Percentiles rank a stretch among this genome's conserved stretches.
Conservation (phyloP, 257 asterid species). For the Solanum ossicruentum region DNA sequence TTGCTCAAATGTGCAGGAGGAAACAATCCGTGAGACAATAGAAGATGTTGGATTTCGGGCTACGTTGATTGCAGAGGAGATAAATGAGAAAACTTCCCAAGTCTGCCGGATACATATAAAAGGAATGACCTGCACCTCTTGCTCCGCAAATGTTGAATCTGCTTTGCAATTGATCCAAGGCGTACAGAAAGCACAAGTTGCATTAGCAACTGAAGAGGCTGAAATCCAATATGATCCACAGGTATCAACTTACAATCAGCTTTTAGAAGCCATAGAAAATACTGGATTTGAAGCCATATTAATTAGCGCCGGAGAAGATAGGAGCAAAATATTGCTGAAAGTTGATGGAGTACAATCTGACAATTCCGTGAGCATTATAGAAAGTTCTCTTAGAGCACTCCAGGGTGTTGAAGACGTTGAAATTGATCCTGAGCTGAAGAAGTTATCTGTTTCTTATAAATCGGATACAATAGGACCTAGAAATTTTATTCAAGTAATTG, state of each 20-base stretch:
- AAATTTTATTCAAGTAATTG: slow-evolving; percentile 20
- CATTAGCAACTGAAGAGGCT: slow-evolving; percentile 33
- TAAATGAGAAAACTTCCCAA: slow-evolving; percentile 6
- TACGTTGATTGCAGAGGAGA: slow-evolving; percentile 10
- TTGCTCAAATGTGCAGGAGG: slow-evolving; percentile 5
- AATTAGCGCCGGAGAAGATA: slow-evolving; percentile 15
- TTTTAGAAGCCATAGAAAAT: slow-evolving; percentile 16
- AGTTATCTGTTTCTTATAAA: slow-evolving; percentile 17
- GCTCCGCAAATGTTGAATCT: slow-evolving; percentile 26
- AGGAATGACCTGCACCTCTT: slow-evolving; percentile 35
- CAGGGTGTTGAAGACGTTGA: slow-evolving; percentile 20
- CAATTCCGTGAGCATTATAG: slow-evolving; percentile 12
- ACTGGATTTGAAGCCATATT: slow-evolving; percentile 22
- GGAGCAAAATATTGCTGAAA: slow-evolving; percentile 20
- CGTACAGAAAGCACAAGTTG: slow-evolving; percentile 21
- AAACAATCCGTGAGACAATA: slow-evolving; percentile 21
- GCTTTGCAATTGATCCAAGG: slow-evolving; percentile 16
- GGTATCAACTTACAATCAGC: slow-evolving; percentile 1
- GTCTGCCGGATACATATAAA: slow-evolving; percentile 24
- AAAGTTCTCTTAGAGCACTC: slow-evolving; percentile 17
- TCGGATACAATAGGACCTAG: slow-evolving; percentile 30
- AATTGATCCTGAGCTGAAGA: slow-evolving; percentile 13
- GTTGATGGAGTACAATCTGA: slow-evolving; percentile 18
- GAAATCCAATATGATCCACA: slow-evolving; percentile 23
- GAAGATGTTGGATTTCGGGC: slow-evolving; percentile 32